Base-by-base conservation (phyloP, 2,329 filamentous ascomycete species). In the Botrytis sinoallii region DNA sequence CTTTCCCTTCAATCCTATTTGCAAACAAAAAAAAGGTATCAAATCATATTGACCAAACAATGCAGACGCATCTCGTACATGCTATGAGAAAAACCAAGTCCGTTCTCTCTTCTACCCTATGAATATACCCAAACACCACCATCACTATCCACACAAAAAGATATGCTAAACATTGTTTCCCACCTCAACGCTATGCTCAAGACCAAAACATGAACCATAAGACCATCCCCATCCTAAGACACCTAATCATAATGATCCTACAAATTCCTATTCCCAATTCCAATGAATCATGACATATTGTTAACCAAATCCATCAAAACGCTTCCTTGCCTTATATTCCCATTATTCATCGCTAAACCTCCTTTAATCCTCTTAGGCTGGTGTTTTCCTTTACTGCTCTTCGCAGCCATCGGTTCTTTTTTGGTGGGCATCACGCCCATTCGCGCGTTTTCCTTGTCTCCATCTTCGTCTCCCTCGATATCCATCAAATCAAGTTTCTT, bases 271-370 rank as follows among this genome's bases (percentile, higher is more conserved):
- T 57, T 32, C 60, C 60, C 16, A 44, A 71, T 48, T 4, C 25
- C 6, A 71, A 64, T 16, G n/a, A 48, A 65, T 73, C 35, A 71
- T 46, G 75, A 66, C 59, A 57, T 70, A 64, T 94, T 93, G 83
- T 96, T 93, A 78, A 94, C 85, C 76, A 97, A 90, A 85, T 95
- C 92, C 80, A 89, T 88, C 79, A 95, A 85, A 46, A 78, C 75
- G 38, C 75, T 73, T 74, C 75, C 71, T 14, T 61, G 65, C 22
- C 76, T 77, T 44, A 76, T n/a, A 57, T 66, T 66, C 25, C 59
- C 59, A 68, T 77, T 77, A 57, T 95, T 83, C 46, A 87, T 85
- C 76, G 87, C 88, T 70, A 87, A 87, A 0, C 90, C 89, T 64
- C 89, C 85, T 79, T 88, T 90, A 12, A 84, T 86, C 78, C 82